Evolutionary conservation across 768 basidiomycete genomes (phyloP).

Genomic region (Macrolepiota dolichaula): DNA sequence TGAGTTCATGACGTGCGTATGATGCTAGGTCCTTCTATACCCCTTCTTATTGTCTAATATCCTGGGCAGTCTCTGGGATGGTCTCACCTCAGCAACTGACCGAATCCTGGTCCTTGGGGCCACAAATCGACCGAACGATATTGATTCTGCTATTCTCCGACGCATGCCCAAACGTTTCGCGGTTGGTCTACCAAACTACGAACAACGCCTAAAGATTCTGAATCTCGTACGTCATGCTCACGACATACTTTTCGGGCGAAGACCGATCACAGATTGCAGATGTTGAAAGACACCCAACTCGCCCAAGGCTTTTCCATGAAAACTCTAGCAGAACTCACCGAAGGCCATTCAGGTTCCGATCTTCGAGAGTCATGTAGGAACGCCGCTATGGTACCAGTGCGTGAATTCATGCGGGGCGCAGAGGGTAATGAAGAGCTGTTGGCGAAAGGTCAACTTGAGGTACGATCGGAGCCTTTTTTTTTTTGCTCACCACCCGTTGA

Average conservation of each 20-base stretch:
- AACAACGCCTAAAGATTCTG: slow-evolving; percentile 84
- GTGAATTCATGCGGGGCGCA: slow-evolving; percentile 69
- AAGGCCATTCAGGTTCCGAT: slow-evolving; percentile 86
- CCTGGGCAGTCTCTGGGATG: slow-evolving; percentile 83
- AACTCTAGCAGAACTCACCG: slow-evolving; percentile 62
- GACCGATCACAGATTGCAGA: slow-evolving; percentile 46
- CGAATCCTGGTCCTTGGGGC: slow-evolving; percentile 91
- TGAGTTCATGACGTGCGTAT: slow-evolving; percentile 83
- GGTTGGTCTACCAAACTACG: slow-evolving; percentile 71
- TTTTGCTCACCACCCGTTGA: not conserved
- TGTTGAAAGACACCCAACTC: slow-evolving; percentile 77
- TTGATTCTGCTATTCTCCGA: slow-evolving; percentile 81
- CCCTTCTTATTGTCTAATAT: not conserved
- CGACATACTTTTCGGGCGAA: not conserved
- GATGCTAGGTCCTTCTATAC: not conserved
- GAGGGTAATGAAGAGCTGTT: slow-evolving; percentile 37
- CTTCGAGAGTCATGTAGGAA: slow-evolving; percentile 88
- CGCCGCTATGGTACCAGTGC: slow-evolving; percentile 90
- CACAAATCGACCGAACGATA: slow-evolving; percentile 93
- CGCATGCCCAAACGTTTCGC: slow-evolving; percentile 98
- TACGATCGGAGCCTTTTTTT: slow-evolving; percentile 16
- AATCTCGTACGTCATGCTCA: slow-evolving; percentile 48
- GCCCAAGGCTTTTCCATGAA: slow-evolving; percentile 59
- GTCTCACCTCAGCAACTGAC: slow-evolving; percentile 75
- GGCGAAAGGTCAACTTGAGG: slow-evolving; percentile 50